Conservation (phyloP, 129 eudicot genomes). For the Flaveria trinervia region DNA sequence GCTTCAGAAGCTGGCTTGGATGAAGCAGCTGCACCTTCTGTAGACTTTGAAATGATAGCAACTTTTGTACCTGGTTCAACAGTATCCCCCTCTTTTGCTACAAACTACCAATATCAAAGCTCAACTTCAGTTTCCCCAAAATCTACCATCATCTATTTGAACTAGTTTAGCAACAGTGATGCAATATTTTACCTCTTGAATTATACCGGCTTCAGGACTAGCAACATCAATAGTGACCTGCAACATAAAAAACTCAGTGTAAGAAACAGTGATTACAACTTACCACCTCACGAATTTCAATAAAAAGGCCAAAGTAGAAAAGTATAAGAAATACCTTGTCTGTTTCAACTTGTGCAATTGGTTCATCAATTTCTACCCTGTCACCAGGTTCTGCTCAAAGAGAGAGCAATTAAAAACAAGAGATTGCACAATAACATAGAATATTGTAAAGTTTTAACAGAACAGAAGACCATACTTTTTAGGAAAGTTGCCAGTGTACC, state of each 20-base stretch:
- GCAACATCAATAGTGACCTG: slow-evolving; percentile 84
- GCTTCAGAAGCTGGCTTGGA: slow-evolving; percentile 60
- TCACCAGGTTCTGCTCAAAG: slow-evolving; percentile 86
- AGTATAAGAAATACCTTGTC: slow-evolving; percentile 48
- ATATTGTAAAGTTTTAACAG: background rate
- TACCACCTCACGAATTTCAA: background rate
- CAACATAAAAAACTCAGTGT: background rate
- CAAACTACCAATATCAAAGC: slow-evolving; percentile 52
- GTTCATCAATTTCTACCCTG: slow-evolving; percentile 87
- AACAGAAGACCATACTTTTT: slow-evolving; percentile 58
- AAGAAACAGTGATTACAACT: background rate
- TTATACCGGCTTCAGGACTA: slow-evolving; percentile 93
- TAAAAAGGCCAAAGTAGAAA: background rate
- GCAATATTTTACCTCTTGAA: slow-evolving; percentile 61
- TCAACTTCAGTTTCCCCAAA: slow-evolving; percentile 20
- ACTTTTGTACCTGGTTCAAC: slow-evolving; percentile 89
- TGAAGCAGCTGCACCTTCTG: slow-evolving; percentile 72
- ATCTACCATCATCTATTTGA: background rate
- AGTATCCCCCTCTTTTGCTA: slow-evolving; percentile 92
- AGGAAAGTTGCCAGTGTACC: slow-evolving; percentile 88
- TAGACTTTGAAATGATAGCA: slow-evolving; percentile 80
- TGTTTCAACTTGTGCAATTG: slow-evolving; percentile 96
- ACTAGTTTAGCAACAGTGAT: slow-evolving; percentile 11
- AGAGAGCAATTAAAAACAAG: slow-evolving; percentile 11
- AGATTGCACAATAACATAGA: slow-evolving; percentile 1